Conservation (phyloP, 306 rosid genomes). For the Vigna unguiculata region DNA sequence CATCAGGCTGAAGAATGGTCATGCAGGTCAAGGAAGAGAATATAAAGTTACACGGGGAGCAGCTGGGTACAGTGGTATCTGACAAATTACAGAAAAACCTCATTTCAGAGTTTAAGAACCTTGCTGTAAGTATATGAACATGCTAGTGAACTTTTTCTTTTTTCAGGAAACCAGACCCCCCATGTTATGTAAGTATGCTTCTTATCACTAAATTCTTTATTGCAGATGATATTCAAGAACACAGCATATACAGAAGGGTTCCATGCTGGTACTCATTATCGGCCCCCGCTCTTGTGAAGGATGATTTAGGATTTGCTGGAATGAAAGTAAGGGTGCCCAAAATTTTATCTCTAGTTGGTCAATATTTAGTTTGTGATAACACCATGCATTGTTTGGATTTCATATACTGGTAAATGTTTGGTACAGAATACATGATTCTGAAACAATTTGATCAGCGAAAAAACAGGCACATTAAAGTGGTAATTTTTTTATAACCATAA, state of each 20-base stretch:
- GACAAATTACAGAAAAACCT: conserved; percentile 64
- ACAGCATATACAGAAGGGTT: conserved; percentile 93
- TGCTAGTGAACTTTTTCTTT: neutral
- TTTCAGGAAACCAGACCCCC: neutral
- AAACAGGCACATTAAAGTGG: neutral
- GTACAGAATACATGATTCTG: neutral
- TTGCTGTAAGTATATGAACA: conserved; percentile 69
- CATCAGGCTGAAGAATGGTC: conserved; percentile 38
- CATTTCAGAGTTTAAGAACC: conserved; percentile 72
- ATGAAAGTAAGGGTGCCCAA: neutral
- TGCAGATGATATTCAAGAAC: conserved; percentile 80
- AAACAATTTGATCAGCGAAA: conserved; percentile 24
- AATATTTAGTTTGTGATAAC: conserved; percentile 16
- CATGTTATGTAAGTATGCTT: conserved; percentile 8
- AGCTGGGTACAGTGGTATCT: conserved; percentile 67
- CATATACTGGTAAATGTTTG: conserved; percentile 23
- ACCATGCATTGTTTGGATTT: conserved; percentile 32
- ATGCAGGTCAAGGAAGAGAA: conserved; percentile 74
- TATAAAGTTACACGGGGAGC: conserved; percentile 65
- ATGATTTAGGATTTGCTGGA: neutral
- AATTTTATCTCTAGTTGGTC: conserved; percentile 19
- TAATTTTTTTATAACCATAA: neutral
- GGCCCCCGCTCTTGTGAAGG: conserved; percentile 51
- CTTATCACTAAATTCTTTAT: conserved; percentile 15
- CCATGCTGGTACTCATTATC: conserved; percentile 69